Evolutionary conservation across 768 basidiomycete genomes (phyloP).

Genomic region (Pholiota microspora): DNA sequence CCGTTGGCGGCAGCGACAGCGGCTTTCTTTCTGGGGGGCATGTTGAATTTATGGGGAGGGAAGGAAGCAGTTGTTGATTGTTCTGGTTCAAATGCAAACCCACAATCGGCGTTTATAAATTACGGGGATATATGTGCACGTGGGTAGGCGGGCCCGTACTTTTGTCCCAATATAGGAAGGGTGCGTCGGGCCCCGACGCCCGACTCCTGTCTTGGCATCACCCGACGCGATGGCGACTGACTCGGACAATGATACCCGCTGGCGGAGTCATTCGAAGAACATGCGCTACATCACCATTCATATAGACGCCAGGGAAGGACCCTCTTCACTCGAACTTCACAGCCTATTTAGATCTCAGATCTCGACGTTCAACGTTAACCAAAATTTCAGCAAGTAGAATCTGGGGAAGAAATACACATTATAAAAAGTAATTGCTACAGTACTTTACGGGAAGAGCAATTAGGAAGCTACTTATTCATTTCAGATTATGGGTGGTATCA

Average conservation of each 20-base stretch:
- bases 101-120: neutral
- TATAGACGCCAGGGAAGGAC: no score
- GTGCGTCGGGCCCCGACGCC: neutral
- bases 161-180: neutral
- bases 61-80: neutral
- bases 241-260: neutral
- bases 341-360: no score
- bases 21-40: slow-evolving; percentile 12
- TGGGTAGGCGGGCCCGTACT: slow-evolving; percentile 5
- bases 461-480: no score
- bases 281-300: no score
- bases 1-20: slow-evolving; percentile 5
- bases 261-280: neutral
- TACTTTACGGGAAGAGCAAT: no score
- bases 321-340: no score
- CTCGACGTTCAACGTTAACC: no score
- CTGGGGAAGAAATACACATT: neutral
- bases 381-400: no score
- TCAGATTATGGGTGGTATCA: no score
- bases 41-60: neutral
- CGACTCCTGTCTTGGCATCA: slow-evolving; percentile 1
- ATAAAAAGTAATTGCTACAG: no score
- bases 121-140: neutral
- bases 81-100: no score
- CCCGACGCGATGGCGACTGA: neutral